Evolutionary conservation across 192 early-diverging fungal species (phyloP).

Genomic region (Rhizophagus clarus): DNA sequence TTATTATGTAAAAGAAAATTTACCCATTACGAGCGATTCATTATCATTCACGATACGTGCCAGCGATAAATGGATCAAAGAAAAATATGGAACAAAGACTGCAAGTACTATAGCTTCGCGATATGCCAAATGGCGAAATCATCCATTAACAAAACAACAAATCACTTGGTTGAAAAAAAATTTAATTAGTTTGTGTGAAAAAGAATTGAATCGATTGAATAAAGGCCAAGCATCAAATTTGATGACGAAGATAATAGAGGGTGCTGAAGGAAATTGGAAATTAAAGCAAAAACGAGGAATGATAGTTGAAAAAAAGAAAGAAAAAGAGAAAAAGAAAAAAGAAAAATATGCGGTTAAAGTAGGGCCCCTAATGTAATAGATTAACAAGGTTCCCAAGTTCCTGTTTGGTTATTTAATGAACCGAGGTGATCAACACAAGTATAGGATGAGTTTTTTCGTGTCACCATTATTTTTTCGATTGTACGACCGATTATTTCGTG

Average conservation of each 20-base stretch:
- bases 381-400: no score
- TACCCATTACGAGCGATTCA: slow-evolving; percentile 50
- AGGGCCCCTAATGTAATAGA: no score
- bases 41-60: slow-evolving; percentile 60
- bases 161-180: slow-evolving; percentile 49
- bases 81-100: slow-evolving; percentile 29
- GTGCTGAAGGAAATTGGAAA: slow-evolving; percentile 55
- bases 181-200: slow-evolving; percentile 12
- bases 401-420: no score
- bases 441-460: no score
- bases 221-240: slow-evolving; percentile 76
- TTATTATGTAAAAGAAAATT: background rate
- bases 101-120: slow-evolving; percentile 35
- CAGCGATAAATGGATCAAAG: slow-evolving; percentile 61
- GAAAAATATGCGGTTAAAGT: no score
- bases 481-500: no score
- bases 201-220: slow-evolving; percentile 33
- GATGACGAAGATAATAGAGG: slow-evolving; percentile 58
- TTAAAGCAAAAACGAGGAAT: slow-evolving; percentile 34
- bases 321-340: background rate
- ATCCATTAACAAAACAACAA: slow-evolving; percentile 58
- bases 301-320: slow-evolving; percentile 31
- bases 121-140: slow-evolving; percentile 56
- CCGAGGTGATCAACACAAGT: no score
- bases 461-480: no score